phyloP scores from a whole-genome alignment of 2,329 filamentous ascomycete genomes.

The Onygenales sp. region DNA sequence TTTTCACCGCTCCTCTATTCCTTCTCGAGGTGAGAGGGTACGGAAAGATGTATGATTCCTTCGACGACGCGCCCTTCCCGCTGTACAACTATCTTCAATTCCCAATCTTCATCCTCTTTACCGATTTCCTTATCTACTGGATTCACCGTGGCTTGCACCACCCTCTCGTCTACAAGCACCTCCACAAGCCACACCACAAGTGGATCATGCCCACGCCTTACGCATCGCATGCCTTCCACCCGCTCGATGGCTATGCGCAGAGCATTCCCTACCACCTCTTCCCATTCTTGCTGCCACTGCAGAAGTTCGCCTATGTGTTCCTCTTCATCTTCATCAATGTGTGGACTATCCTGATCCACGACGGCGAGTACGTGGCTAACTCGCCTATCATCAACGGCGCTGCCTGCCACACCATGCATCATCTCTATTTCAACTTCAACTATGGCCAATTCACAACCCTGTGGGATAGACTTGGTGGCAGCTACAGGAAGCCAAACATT shows the following conservation, averaged over 20 bases:
- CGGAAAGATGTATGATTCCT: constrained; percentile 77
- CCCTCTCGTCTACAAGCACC: constrained; percentile 68
- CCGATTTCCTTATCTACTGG: constrained; percentile 84
- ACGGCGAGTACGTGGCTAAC: constrained; percentile 88
- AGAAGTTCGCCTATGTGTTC: constrained; percentile 78
- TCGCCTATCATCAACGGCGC: constrained; percentile 89
- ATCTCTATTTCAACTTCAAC: constrained; percentile 81
- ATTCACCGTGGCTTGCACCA: constrained; percentile 82
- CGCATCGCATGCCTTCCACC: constrained; percentile 90
- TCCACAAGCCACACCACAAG: constrained; percentile 98
- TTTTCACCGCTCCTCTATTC: constrained; percentile 75
- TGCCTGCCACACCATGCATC: constrained; percentile 88
- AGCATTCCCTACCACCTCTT: constrained; percentile 87
- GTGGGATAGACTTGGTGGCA: constrained; percentile 81
- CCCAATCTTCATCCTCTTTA: constrained; percentile 78
- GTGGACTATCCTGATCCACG: constrained; percentile 94
- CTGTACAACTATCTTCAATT: constrained; percentile 79
- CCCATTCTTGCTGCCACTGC: constrained; percentile 83
- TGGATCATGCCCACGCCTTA: constrained; percentile 98
- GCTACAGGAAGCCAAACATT: constrained; percentile 75
- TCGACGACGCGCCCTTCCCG: constrained; percentile 61
- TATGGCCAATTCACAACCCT: constrained; percentile 91
- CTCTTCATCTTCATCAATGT: constrained; percentile 91
- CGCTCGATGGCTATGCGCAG: constrained; percentile 81
- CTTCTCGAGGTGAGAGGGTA: constrained; percentile 73